phyloP scores from a whole-genome alignment of 768 basidiomycete genomes.

The Coprinopsis sp. region DNA sequence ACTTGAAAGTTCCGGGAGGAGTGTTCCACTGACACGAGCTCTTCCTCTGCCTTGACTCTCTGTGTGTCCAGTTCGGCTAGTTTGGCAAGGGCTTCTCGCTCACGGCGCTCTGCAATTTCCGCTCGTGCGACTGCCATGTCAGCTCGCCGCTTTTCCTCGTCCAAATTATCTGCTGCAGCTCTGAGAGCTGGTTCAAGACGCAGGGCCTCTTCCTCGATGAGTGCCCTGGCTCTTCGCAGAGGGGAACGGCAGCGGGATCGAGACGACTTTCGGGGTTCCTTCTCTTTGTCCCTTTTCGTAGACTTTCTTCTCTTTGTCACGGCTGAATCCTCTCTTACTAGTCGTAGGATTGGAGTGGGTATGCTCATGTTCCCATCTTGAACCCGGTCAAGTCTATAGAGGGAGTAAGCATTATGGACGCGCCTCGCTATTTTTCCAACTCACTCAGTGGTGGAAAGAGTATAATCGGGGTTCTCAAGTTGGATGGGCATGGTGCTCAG shows the following conservation, averaged over 20 bases:
- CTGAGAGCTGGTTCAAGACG: conserved; percentile 49
- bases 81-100: conserved; percentile 35
- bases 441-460: too few species aligned
- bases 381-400: too few species aligned
- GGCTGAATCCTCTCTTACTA: too few species aligned
- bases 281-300: conserved; percentile 27
- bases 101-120: conserved; percentile 45
- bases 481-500: too few species aligned
- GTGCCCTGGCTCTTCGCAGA: conserved; percentile 37
- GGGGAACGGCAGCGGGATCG: conserved; percentile 33
- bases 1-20: conserved; percentile 45
- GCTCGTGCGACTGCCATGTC: conserved; percentile 48
- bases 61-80: conserved; percentile 38
- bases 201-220: conserved; percentile 52
- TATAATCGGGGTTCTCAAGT: too few species aligned
- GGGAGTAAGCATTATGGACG: too few species aligned
- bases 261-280: conserved; percentile 34
- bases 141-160: conserved; percentile 52
- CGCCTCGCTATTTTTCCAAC: too few species aligned
- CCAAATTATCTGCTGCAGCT: conserved; percentile 47
- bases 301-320: too few species aligned
- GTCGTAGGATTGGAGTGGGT: too few species aligned
- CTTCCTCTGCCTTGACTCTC: conserved; percentile 31
- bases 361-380: too few species aligned
- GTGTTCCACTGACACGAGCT: conserved; percentile 22